Percentiles rank a stretch among this genome's conserved stretches.
These are phyloP conservation scores for Suillus ampliporus DNA, from an alignment of 768 basidiomycete species.

Conservation along the genomic window DNA sequence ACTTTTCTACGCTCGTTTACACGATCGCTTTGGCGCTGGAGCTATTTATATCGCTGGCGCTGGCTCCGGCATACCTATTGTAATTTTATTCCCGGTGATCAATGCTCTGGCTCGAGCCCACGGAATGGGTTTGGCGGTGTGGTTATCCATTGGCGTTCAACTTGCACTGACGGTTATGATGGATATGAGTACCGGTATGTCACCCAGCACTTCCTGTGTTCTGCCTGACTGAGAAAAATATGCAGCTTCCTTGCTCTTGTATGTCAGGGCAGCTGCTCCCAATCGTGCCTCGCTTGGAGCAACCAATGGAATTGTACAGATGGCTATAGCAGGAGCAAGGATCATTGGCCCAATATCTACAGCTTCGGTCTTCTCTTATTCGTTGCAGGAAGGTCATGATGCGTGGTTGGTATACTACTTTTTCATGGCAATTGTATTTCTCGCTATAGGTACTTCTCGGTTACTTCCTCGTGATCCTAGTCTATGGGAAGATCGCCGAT, in stretches of 20 bases:
- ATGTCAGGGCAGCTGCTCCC: not conserved
- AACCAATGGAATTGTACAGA: not conserved
- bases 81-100: not conserved
- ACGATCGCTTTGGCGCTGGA: slow-evolving; percentile 58
- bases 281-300: not conserved
- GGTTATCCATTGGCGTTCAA: slow-evolving; percentile 56
- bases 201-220: not conserved
- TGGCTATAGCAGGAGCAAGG: not conserved
- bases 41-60: not conserved
- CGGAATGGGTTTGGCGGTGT: slow-evolving; percentile 39
- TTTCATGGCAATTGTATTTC: not conserved
- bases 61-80: not conserved
- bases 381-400: not conserved
- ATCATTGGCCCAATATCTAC: not conserved
- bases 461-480: not conserved
- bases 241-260: not conserved
- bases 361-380: not conserved
- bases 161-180: slow-evolving; percentile 29
- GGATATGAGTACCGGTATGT: not conserved
- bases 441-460: not conserved
- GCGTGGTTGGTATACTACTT: not conserved
- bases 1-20: slow-evolving; percentile 62
- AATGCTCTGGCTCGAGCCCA: not conserved
- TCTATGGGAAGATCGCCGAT: not conserved
- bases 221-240: not conserved